phyloP scores from a whole-genome alignment of 306 rosid genomes.

The Casuarina glauca region DNA sequence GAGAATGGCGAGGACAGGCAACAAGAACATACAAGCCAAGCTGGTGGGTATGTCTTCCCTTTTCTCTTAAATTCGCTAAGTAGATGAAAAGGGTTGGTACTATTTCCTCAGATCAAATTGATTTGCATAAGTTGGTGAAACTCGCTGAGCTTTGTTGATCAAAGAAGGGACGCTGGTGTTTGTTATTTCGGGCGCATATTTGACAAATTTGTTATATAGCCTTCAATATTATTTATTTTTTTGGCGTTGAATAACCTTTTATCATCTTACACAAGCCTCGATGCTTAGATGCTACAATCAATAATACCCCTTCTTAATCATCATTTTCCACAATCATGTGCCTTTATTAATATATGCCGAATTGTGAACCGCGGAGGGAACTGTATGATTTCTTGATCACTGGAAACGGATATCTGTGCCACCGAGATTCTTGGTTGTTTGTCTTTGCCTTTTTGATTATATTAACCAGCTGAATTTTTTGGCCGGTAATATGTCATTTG shows the following conservation, averaged over 20 bases:
- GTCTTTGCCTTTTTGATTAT: neutral
- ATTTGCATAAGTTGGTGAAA: neutral
- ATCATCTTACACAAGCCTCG: neutral
- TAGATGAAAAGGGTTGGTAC: neutral
- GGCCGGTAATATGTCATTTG: neutral
- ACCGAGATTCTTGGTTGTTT: neutral
- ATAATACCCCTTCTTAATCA: neutral
- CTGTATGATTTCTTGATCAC: neutral
- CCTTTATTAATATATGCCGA: neutral
- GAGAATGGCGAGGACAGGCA: conserved; percentile 59
- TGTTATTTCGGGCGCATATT: neutral
- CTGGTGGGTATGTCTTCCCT: conserved; percentile 89
- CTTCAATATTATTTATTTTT: neutral
- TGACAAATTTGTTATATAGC: neutral
- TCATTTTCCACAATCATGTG: neutral
- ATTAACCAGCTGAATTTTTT: neutral
- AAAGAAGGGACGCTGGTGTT: neutral
- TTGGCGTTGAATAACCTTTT: neutral
- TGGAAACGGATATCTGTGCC: neutral
- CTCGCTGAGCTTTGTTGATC: neutral
- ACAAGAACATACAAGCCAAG: conserved; percentile 86
- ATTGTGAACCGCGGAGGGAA: neutral
- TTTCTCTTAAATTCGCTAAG: conserved; percentile 1
- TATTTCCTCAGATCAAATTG: neutral
- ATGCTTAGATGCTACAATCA: neutral